Evolutionary conservation across 202 grass and related monocot species (phyloP), one percentile per base, ranked within the genome.

Genomic region (Carex sylvatica): DNA sequence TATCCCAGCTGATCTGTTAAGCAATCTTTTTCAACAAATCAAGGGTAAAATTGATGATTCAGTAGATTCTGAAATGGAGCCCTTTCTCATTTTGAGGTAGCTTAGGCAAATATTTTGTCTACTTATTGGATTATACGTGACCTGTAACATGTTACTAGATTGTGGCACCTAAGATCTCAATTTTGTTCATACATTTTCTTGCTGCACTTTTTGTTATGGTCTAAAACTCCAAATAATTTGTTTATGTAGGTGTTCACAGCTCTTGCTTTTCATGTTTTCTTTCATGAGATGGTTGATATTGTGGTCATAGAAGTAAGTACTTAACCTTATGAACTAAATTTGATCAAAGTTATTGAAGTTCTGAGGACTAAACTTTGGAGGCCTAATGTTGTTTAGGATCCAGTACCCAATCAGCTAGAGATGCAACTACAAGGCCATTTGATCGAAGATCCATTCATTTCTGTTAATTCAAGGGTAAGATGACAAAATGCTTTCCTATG

Each of bases 381-480:
- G 36, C 36, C 36, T 38, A 82, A n/a, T 61, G 19, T 93, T 85
- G 72, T 90, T 55, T 83, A 99, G 93, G 80, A 20, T 80, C 85
- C 15, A 80, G 68, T 92, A 71, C 85, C 86, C 83, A 61, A 86
- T 70, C 46, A 5, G 47, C 90, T 85, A 47, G 64, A 86, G 86
- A 86, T 78, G 79, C 93, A 69, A 78, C 52, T 55, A 61, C 84
- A 60, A 64, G 94, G 78, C 90, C 85, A 77, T 85, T 99, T 86
- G 93, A 99, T 85, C 83, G 79, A 75, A 90, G 88, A 74, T 92
- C 93, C 74, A 92, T 99, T 78, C 86, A 92, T 85, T 96, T 89
- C 93, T 44, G 73, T 96, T 74, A 91, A 75, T 91, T 93, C 91
- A 88, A 96, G 97, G 97, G 97, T 99, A 99, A 85, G 80, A 40